A percentile compares a stretch with the other conserved stretches of the same genome.
Evolutionary conservation across 1,284 basidiomycete genomes (phyloP).

Genomic region (Sphaerobolus stellatus): DNA sequence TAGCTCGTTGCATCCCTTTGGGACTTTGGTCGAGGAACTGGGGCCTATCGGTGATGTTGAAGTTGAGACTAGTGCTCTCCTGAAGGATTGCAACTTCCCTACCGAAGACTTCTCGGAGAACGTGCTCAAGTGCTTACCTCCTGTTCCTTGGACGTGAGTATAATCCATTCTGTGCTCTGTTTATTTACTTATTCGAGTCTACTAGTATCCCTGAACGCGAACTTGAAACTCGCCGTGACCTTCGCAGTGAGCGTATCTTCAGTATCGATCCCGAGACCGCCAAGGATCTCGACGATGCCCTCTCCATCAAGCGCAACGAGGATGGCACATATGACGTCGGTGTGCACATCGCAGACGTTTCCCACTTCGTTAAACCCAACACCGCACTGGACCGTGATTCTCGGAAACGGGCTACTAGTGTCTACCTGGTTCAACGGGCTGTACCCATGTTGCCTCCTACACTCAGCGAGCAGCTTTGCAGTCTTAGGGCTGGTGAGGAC

Average conservation of each 20-base stretch:
- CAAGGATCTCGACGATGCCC: slow-evolving; percentile 92
- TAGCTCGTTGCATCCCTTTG: slow-evolving; percentile 98
- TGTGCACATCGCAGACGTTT: slow-evolving; percentile 94
- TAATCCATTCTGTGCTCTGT: slow-evolving; percentile 2
- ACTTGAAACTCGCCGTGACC: slow-evolving; percentile 81
- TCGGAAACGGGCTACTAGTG: slow-evolving; percentile 93
- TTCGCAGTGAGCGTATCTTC: slow-evolving; percentile 84
- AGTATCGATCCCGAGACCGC: slow-evolving; percentile 90
- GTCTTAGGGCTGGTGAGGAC: slow-evolving; percentile 83
- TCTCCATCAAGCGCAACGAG: slow-evolving; percentile 85
- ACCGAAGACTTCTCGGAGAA: slow-evolving; percentile 91
- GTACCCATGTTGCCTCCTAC: slow-evolving; percentile 96
- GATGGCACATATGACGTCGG: slow-evolving; percentile 91
- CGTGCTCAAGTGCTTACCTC: slow-evolving; percentile 94
- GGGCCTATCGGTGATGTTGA: slow-evolving; percentile 98
- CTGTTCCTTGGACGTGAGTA: slow-evolving; percentile 87
- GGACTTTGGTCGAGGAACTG: slow-evolving; percentile 95
- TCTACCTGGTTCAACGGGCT: slow-evolving; percentile 92
- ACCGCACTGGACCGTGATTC: slow-evolving; percentile 97
- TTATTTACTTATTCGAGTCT: slow-evolving; percentile 2
- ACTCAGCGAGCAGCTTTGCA: slow-evolving; percentile 90
- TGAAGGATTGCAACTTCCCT: slow-evolving; percentile 98
- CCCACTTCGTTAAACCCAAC: slow-evolving; percentile 94
- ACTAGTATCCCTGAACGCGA: slow-evolving; percentile 88
- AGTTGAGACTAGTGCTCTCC: slow-evolving; percentile 94